phyloP scores from a whole-genome alignment of 805 yeast genomes.

The Torulaspora quercuum region DNA sequence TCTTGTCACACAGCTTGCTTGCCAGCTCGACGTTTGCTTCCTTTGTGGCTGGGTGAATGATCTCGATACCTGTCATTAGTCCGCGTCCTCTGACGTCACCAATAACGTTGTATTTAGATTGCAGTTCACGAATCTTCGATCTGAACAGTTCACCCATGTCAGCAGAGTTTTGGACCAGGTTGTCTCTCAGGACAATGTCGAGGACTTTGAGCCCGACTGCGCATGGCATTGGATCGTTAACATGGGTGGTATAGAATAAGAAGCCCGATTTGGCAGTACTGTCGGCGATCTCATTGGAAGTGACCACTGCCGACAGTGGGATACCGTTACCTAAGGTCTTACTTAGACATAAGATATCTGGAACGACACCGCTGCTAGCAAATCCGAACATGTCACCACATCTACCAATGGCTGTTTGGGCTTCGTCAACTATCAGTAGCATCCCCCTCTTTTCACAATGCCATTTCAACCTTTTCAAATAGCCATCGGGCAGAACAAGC shows the following conservation, averaged over 20 bases:
- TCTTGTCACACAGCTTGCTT: slow-evolving; percentile 14
- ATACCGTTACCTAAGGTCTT: slow-evolving; percentile 37
- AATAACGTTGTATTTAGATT: slow-evolving; percentile 13
- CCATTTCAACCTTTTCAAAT: slow-evolving; percentile 26
- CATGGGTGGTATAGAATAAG: slow-evolving; percentile 33
- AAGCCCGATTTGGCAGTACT: slow-evolving; percentile 26
- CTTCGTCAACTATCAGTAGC: slow-evolving; percentile 52
- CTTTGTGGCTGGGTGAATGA: slow-evolving; percentile 20
- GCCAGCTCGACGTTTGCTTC: slow-evolving; percentile 17
- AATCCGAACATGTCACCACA: slow-evolving; percentile 47
- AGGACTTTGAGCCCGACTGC: slow-evolving; percentile 35
- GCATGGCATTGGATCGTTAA: slow-evolving; percentile 33
- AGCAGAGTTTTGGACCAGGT: slow-evolving; percentile 27
- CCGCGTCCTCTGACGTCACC: slow-evolving; percentile 29
- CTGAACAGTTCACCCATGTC: slow-evolving; percentile 31
- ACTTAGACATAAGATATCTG: slow-evolving; percentile 35
- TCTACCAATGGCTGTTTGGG: slow-evolving; percentile 55
- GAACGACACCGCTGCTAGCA: slow-evolving; percentile 33
- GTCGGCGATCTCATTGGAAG: slow-evolving; percentile 25
- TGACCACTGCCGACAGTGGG: slow-evolving; percentile 35
- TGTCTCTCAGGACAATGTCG: slow-evolving; percentile 31
- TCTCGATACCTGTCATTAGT: slow-evolving; percentile 24
- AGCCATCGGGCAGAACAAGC: slow-evolving; percentile 42
- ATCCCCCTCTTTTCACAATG: slow-evolving; percentile 42
- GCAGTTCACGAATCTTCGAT: slow-evolving; percentile 17